Percentiles rank a stretch among this genome's conserved stretches.
These are phyloP conservation scores for Thozetella sp. DNA, from an alignment of 495 filamentous ascomycete species.

Conservation along the genomic window DNA sequence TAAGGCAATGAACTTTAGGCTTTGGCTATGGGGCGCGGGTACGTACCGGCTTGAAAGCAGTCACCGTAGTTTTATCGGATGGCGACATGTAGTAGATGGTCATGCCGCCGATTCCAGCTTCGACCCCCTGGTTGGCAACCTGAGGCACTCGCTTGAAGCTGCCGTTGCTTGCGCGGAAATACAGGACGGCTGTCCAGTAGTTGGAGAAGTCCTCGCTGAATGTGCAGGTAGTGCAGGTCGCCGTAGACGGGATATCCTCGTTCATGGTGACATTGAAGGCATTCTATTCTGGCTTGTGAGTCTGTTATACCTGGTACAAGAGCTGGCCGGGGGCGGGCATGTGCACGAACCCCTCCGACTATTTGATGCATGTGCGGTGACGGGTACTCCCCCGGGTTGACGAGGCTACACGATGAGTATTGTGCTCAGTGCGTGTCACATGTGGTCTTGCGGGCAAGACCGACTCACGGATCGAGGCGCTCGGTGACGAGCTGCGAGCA, in stretches of 20 bases:
- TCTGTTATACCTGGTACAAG: background rate
- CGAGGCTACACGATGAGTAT: background rate
- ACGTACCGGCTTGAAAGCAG: background rate
- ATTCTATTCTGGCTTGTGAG: background rate
- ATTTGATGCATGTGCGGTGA: background rate
- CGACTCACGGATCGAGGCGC: background rate
- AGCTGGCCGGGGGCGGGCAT: background rate
- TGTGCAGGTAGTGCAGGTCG: background rate
- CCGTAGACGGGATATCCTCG: background rate
- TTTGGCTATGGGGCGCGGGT: background rate
- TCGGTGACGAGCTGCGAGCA: background rate
- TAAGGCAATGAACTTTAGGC: background rate
- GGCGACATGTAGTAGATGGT: background rate
- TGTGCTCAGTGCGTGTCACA: background rate
- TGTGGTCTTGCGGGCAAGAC: background rate
- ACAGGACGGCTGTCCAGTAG: background rate
- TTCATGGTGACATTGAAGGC: background rate
- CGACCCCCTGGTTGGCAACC: background rate
- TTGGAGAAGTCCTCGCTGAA: background rate
- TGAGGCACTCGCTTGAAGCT: background rate
- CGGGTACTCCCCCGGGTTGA: background rate
- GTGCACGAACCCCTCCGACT: background rate
- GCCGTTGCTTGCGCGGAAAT: background rate
- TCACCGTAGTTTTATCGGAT: background rate
- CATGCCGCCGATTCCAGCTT: background rate